Conservation (phyloP, 257 asterid species). For the Ophiorrhiza pumila region DNA sequence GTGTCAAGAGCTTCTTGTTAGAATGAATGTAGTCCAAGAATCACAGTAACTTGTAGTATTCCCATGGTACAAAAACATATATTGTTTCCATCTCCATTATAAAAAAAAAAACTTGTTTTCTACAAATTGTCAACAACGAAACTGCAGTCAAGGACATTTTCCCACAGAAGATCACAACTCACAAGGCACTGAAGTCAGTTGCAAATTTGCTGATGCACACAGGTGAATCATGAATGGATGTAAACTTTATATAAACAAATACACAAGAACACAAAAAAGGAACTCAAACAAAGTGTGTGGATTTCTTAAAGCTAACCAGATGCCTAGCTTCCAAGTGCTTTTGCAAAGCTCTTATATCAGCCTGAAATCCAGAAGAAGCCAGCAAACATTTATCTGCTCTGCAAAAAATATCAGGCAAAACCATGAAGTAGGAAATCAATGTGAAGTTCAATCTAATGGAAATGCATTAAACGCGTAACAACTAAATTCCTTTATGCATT, state of each 20-base stretch:
- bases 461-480: background rate
- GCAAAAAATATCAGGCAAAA: slow-evolving; percentile 24
- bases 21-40: no score
- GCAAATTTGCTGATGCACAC: background rate
- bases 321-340: slow-evolving; percentile 42
- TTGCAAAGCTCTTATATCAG: slow-evolving; percentile 85
- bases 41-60: no score
- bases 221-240: no score
- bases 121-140: background rate
- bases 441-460: background rate
- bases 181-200: background rate
- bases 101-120: background rate
- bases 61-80: no score
- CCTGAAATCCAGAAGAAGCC: slow-evolving; percentile 92
- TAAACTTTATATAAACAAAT: background rate
- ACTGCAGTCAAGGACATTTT: background rate
- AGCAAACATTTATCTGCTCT: slow-evolving; percentile 67
- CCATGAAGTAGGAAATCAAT: background rate
- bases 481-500: no score
- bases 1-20: background rate
- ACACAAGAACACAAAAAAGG: background rate
- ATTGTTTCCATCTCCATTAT: background rate
- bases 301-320: slow-evolving; percentile 24
- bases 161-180: background rate
- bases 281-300: background rate